phyloP scores from a whole-genome alignment of 2,329 filamentous ascomycete species.

The Zymoseptoria brevis region DNA sequence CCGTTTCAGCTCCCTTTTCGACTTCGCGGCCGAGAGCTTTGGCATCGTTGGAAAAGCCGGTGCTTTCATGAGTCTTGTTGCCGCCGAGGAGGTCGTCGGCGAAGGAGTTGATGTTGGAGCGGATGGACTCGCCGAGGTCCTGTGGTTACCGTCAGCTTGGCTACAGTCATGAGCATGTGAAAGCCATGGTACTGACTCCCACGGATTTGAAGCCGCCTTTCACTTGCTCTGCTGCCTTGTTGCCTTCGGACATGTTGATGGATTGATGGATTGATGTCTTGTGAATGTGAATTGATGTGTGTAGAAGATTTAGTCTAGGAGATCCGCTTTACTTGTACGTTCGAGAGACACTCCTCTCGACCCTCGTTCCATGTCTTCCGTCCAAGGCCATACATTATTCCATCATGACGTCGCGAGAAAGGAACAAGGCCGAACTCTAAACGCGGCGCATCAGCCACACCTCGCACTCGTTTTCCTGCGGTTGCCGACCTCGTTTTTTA shows the following conservation, averaged over 20 bases:
- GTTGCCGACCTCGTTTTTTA: background rate
- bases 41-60: slow-evolving; percentile 13
- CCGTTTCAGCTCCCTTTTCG: background rate
- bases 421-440: background rate
- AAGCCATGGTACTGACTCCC: slow-evolving; percentile 8
- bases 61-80: slow-evolving; percentile 13
- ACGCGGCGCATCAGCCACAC: background rate
- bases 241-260: slow-evolving; percentile 17
- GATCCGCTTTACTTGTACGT: too few relatives aligned
- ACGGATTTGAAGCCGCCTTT: slow-evolving; percentile 21
- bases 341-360: background rate
- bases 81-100: slow-evolving; percentile 19
- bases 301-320: too few relatives aligned
- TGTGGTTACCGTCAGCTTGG: slow-evolving; percentile 2
- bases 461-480: background rate
- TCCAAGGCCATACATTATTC: background rate
- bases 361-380: background rate
- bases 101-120: slow-evolving; percentile 25
- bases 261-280: background rate
- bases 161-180: background rate
- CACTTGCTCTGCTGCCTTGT: slow-evolving; percentile 20
- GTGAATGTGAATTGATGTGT: too few relatives aligned
- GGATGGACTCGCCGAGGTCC: slow-evolving; percentile 19
- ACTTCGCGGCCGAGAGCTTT: slow-evolving; percentile 16
- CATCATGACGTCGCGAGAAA: background rate